Conservation (phyloP, 257 asterid species). For the Solanum rostratum region DNA sequence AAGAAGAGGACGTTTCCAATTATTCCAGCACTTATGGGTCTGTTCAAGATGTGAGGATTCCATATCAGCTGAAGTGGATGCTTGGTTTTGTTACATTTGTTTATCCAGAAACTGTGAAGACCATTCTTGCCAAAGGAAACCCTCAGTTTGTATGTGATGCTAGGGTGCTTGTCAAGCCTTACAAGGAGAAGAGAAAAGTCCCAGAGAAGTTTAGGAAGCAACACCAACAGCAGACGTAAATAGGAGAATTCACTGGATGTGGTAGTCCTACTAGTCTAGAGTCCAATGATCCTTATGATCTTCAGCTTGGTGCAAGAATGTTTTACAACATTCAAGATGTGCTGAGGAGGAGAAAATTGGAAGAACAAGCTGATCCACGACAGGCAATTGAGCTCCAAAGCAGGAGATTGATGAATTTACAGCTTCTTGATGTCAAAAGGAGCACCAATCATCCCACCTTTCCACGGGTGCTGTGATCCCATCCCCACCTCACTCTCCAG, state of each 20-base stretch:
- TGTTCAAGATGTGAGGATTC: slow-evolving; percentile 65
- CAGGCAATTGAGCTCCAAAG: too few relatives aligned
- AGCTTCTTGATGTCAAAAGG: too few relatives aligned
- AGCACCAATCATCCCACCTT: too few relatives aligned
- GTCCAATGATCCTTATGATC: too few relatives aligned
- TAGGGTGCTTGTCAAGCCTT: slow-evolving; percentile 59
- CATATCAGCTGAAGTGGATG: slow-evolving; percentile 71
- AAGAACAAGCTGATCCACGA: too few relatives aligned
- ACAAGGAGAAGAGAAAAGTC: slow-evolving; percentile 65
- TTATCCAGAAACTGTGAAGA: slow-evolving; percentile 56
- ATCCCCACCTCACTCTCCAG: too few relatives aligned
- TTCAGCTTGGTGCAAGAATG: too few relatives aligned
- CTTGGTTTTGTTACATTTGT: slow-evolving; percentile 63
- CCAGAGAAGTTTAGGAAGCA: slow-evolving; percentile 59
- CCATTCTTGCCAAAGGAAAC: slow-evolving; percentile 64
- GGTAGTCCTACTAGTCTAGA: slow-evolving; percentile 47
- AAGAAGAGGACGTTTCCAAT: slow-evolving; percentile 60
- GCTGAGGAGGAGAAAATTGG: too few relatives aligned
- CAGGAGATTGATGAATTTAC: too few relatives aligned
- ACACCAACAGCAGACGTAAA: slow-evolving; percentile 35
- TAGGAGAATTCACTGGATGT: slow-evolving; percentile 51
- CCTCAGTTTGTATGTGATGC: slow-evolving; percentile 74
- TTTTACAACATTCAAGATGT: too few relatives aligned
- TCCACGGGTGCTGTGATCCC: too few relatives aligned
- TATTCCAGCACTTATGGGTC: slow-evolving; percentile 64